A percentile compares a stretch with the other conserved stretches of the same genome.
Evolutionary conservation across 345 rosid genomes (phyloP).

Genomic region (Lepidium didymum): DNA sequence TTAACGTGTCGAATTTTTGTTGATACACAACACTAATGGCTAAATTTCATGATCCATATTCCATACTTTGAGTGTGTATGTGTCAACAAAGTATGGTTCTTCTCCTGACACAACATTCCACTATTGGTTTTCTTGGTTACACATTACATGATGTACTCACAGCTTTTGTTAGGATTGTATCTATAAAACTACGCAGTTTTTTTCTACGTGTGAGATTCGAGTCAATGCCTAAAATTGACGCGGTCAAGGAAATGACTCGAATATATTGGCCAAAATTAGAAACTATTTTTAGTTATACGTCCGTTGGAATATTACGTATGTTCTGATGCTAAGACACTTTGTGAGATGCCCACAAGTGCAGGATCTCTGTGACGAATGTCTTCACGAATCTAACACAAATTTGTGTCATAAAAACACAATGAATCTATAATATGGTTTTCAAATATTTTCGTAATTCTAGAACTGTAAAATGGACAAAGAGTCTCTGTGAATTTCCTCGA

Average conservation of each 20-base stretch:
- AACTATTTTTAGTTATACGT: too few relatives aligned
- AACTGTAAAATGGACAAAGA: too few relatives aligned
- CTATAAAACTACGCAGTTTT: constrained; percentile 2
- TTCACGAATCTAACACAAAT: too few relatives aligned
- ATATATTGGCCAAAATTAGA: too few relatives aligned
- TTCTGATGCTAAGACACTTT: too few relatives aligned
- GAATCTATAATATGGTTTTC: too few relatives aligned
- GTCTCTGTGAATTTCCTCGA: too few relatives aligned
- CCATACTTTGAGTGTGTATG: background rate
- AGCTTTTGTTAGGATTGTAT: background rate
- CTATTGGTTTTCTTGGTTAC: constrained; percentile 20
- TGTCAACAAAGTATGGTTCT: constrained; percentile 22
- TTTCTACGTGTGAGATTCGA: background rate
- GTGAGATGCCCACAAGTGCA: too few relatives aligned
- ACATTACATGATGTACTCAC: constrained; percentile 7
- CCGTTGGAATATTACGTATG: too few relatives aligned
- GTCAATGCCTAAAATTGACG: constrained; percentile 29
- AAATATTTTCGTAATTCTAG: too few relatives aligned
- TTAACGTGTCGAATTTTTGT: constrained; percentile 28
- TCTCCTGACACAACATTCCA: constrained; percentile 22
- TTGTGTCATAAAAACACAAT: too few relatives aligned
- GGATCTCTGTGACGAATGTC: too few relatives aligned
- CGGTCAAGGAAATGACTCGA: constrained; percentile 21
- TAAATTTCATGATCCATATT: constrained; percentile 5
- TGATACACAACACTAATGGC: constrained; percentile 21